Evolutionary conservation across 192 early-diverging fungal species (phyloP).

Genomic region (Mortierella antarctica): DNA sequence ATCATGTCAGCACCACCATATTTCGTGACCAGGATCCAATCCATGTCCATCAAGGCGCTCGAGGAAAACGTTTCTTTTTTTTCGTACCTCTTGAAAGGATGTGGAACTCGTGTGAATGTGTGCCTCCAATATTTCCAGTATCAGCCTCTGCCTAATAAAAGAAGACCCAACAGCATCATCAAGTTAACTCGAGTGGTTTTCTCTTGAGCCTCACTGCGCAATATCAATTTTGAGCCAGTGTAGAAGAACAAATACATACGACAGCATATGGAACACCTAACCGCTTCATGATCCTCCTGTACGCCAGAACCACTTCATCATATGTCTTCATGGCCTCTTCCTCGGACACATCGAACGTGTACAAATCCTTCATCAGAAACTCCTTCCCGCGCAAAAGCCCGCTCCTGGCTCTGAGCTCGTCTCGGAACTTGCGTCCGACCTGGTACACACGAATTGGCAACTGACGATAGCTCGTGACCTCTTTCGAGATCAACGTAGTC

Average conservation of each 20-base stretch:
- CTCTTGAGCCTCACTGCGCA: not conserved
- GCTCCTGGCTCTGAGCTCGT: conserved; percentile 84
- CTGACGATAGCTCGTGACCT: conserved; percentile 75
- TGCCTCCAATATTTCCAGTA: conserved; percentile 92
- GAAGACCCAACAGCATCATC: not conserved
- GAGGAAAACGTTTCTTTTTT: not conserved
- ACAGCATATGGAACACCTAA: conserved; percentile 84
- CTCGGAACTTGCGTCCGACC: conserved; percentile 87
- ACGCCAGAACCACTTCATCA: conserved; percentile 77
- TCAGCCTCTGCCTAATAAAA: conserved; percentile 81
- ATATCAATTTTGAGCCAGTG: conserved; percentile 10
- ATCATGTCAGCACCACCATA: not conserved
- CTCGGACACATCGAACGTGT: conserved; percentile 83
- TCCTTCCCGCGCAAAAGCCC: conserved; percentile 89
- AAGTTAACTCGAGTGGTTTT: not conserved
- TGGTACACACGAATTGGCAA: conserved; percentile 91
- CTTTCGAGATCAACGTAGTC: conserved; percentile 74
- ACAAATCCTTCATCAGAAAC: conserved; percentile 98
- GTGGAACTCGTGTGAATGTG: conserved; percentile 91
- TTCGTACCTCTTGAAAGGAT: conserved; percentile 70
- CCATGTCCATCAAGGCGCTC: not conserved
- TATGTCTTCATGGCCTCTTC: conserved; percentile 81
- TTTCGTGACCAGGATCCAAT: not conserved
- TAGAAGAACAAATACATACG: conserved; percentile 53
- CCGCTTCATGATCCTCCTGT: conserved; percentile 76